These are phyloP conservation scores for Imleria badia DNA, from an alignment of 768 basidiomycete genomes.

Conservation along the genomic window DNA sequence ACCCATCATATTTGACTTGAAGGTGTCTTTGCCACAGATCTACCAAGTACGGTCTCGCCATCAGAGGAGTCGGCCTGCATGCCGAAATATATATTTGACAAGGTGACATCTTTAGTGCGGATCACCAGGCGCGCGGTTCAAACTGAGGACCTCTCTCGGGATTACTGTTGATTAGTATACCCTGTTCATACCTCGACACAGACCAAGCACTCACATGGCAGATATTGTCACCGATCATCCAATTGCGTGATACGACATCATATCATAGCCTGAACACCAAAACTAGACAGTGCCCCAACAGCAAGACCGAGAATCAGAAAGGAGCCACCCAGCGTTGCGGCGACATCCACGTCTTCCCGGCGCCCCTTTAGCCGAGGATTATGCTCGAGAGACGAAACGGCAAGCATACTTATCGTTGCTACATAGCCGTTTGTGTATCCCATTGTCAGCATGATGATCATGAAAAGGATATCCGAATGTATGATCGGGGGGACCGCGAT, in stretches of 20 bases:
- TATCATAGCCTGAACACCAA: conserved; percentile 67
- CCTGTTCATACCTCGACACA: no score
- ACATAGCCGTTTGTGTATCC: conserved; percentile 79
- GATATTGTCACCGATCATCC: no score
- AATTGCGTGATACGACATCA: conserved; percentile 37
- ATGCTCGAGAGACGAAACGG: conserved; percentile 75
- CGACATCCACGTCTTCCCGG: conserved; percentile 77
- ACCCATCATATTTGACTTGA: no score
- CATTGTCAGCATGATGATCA: conserved; percentile 67
- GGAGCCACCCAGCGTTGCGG: conserved; percentile 78
- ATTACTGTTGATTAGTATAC: no score
- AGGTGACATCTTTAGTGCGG: no score
- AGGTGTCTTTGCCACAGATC: no score
- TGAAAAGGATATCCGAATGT: conserved; percentile 73
- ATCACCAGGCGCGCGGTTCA: no score
- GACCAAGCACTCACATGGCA: no score
- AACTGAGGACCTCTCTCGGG: no score
- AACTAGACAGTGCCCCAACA: conserved; percentile 75
- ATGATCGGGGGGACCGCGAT: conserved; percentile 43
- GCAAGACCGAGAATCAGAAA: conserved; percentile 74
- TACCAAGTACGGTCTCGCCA: no score
- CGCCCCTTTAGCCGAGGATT: conserved; percentile 36
- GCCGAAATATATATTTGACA: no score
- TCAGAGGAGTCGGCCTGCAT: no score
- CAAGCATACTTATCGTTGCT: conserved; percentile 75